Conservation (phyloP, 306 rosid species). For the Potentilla sterilis region DNA sequence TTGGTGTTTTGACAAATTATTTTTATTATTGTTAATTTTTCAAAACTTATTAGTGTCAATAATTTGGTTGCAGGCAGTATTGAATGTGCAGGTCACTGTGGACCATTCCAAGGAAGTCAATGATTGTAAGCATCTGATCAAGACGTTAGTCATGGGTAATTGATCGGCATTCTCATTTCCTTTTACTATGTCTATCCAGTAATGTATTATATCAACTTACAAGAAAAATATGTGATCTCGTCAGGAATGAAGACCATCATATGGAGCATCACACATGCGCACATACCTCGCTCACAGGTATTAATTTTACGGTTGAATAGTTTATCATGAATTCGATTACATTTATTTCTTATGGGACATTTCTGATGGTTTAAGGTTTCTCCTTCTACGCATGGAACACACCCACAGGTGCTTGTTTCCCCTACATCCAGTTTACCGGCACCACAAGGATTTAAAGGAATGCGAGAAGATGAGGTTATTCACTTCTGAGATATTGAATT, state of each 20-base stretch:
- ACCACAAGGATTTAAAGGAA: conserved; percentile 82
- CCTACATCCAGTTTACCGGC: conserved; percentile 71
- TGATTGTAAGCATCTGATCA: conserved; percentile 92
- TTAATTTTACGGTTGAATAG: conserved; percentile 18
- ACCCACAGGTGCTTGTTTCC: conserved; percentile 70
- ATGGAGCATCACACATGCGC: conserved; percentile 99
- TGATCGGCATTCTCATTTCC: conserved; percentile 24
- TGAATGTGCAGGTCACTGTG: conserved; percentile 81
- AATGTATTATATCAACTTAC: conserved; percentile 1
- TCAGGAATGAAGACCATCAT: conserved; percentile 99
- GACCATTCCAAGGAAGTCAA: conserved; percentile 94
- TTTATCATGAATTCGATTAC: conserved; percentile 24
- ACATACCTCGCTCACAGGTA: conserved; percentile 93
- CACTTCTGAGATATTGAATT: conserved; percentile 18
- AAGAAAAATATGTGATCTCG: background rate
- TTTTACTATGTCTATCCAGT: background rate
- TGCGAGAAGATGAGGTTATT: conserved; percentile 98
- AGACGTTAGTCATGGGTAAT: conserved; percentile 98
- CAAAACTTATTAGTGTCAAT: conserved; percentile 16
- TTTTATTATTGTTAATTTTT: no score
- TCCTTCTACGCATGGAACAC: conserved; percentile 44
- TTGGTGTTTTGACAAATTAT: conserved; percentile 44
- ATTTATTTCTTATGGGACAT: conserved; percentile 29
- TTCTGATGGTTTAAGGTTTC: conserved; percentile 54
- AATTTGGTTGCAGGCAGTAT: conserved; percentile 82